Base-by-base conservation (phyloP, 257 asterid species). In the Solanum pennellii region DNA sequence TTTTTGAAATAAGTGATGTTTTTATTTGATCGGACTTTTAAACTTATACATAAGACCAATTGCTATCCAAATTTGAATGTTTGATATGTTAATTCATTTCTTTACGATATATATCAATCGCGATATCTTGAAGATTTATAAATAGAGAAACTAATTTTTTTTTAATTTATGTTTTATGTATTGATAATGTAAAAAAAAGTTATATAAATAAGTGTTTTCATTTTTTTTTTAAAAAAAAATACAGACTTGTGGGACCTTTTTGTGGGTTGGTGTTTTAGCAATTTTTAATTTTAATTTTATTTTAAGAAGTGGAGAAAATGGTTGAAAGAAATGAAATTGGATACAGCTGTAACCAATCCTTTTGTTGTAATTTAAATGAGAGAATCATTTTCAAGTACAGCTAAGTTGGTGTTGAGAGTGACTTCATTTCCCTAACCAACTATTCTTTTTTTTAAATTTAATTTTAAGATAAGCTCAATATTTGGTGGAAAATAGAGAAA, bases 331-430 rank as follows among this genome's bases (percentile, higher is more conserved):
- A 89, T 88, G 86, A 74, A 74, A 39, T 37, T 91, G 95, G 93
- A 93, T 88, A 93, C 96, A 93, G 96, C 98, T 94, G 98, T 93
- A 91, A 88, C 89, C 94, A 93, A 89, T 91, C 86, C 79, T 49
- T 60, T 79, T 33, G 76, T 86, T 73, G 82, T 80, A 80, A 71
- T 71, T 71, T 41, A 71, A 86, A 87, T 83, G 87, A 82, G 86
- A 86, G 88, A 88, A 89, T 89, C 88, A 89, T 90, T 88, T 83
- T 25, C 41, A 76, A 88, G 76, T 90, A 88, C 87, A 90, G 86
- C 88, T 74, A 45, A 73, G 82, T 33, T 77, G 85, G 66, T 79
- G 83, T 23, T 89, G 89, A 87, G 90, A 82, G 73, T 84, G 89
- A 90, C 94, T 86, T 90, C 89, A 84, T 88, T 73, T 37, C 12